Base-by-base conservation (phyloP, 306 rosid species). In the Malus asiatica region DNA sequence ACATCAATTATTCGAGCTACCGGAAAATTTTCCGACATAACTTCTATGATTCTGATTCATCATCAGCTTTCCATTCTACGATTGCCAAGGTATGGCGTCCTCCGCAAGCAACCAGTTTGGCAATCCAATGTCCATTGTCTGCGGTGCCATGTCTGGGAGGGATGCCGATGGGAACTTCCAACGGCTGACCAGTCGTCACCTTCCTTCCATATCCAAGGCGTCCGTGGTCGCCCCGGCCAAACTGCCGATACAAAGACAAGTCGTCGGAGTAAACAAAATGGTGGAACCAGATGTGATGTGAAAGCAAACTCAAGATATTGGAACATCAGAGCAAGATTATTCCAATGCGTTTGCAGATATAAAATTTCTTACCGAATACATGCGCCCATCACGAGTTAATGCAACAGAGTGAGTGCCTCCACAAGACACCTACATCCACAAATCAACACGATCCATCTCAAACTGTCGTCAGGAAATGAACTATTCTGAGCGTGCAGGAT, bases 401-500 rank as follows among this genome's bases (percentile, higher is more conserved):
- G 99, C 98, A 62, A 93, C 97, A 1, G 98, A 96, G 78, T 96
- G 99, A 58, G 99, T 96, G 78, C 99, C 99, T 71, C 99, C 99
- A 75, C 99, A 96, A 2, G 99, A 96, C 25, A 92, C 90, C 99
- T 96, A 79, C 2, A 69, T 33, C 1, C 66, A 77, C 19, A 72
- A 74, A 77, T 22, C 75, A 72, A 76, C 16, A 71, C 45, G 35
- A 59, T 18, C 8, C 12, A 48, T 51, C 30, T 42, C 48, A 64
- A 62, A 59, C 74, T 52, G 67, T 6, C 12, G 27, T 4, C 20
- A 45, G 58, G 3, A 58, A 35, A 48, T 18, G 53, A 68, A n/a
- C 23, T 19, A 71, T 12, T 30, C 4, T 10, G 6, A 27, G 61
- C 48, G 22, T 11, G 73, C 68, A 51, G 57, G 66, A 35, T 46